Percentiles rank a stretch among this genome's conserved stretches.
These are phyloP conservation scores for Alloteropsis angusta DNA, from an alignment of 202 grass and related monocot genomes.

Conservation along the genomic window DNA sequence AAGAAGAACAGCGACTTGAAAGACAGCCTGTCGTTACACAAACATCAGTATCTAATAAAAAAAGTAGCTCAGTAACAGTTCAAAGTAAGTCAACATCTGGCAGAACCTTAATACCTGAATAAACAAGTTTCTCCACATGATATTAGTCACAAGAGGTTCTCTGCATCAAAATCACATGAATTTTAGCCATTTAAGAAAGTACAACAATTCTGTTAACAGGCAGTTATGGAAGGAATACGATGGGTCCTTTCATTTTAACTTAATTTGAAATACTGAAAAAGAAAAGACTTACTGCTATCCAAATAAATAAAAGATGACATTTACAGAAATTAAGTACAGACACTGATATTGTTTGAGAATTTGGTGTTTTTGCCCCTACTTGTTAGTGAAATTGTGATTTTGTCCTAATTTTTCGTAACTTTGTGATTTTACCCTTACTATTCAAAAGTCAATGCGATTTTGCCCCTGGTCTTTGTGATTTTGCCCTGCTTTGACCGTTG, in stretches of 20 bases:
- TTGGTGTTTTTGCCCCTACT: too few relatives aligned
- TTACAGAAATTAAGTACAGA: slow-evolving; percentile 1
- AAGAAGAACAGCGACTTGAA: slow-evolving; percentile 81
- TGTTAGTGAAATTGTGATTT: too few relatives aligned
- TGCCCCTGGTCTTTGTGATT: too few relatives aligned
- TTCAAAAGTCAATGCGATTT: too few relatives aligned
- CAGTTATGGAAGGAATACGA: not conserved
- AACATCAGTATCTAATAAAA: slow-evolving; percentile 16
- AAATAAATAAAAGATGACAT: not conserved
- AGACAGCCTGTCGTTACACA: slow-evolving; percentile 60
- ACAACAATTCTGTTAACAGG: not conserved
- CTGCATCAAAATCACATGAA: slow-evolving; percentile 34
- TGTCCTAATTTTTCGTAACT: too few relatives aligned
- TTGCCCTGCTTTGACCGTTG: too few relatives aligned
- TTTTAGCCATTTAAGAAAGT: slow-evolving; percentile 10
- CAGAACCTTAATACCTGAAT: slow-evolving; percentile 57
- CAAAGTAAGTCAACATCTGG: slow-evolving; percentile 9
- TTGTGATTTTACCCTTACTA: too few relatives aligned
- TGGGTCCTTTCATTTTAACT: not conserved
- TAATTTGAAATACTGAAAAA: not conserved
- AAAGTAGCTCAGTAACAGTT: not conserved
- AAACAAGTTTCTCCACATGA: slow-evolving; percentile 98
- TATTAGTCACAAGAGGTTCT: slow-evolving; percentile 83
- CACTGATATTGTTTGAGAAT: not conserved
- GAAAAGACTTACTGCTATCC: not conserved